Evolutionary conservation across 257 asterid genomes (phyloP).

Genomic region (Nyctanthes arbortristis): DNA sequence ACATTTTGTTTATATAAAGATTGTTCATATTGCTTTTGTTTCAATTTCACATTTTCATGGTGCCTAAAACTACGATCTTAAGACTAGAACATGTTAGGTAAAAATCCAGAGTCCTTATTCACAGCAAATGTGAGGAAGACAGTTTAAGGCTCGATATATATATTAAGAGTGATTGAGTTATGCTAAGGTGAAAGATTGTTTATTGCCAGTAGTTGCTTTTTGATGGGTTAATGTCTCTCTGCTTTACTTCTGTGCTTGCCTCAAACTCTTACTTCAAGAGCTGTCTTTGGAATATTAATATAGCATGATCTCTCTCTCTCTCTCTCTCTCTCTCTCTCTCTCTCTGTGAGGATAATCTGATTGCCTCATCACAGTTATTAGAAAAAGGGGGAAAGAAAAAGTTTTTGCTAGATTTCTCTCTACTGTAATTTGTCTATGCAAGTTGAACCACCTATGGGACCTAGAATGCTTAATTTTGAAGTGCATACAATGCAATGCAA

Average conservation of each 20-base stretch:
- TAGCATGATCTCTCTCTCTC: no score
- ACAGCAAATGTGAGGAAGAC: neutral
- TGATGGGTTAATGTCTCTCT: neutral
- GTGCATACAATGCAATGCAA: no score
- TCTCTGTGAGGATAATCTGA: no score
- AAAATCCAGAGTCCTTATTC: neutral
- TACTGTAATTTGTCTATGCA: no score
- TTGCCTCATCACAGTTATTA: no score
- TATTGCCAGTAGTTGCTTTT: neutral
- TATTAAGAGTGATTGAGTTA: neutral
- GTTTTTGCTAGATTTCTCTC: no score
- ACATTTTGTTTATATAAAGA: neutral
- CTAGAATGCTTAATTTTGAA: no score
- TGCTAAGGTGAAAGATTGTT: neutral
- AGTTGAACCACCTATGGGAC: no score
- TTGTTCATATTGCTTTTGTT: neutral
- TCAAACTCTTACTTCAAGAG: neutral
- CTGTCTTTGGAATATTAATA: no score
- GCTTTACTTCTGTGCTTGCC: no score
- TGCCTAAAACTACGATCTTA: neutral
- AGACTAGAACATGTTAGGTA: neutral
- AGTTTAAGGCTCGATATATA: neutral
- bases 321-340: no score
- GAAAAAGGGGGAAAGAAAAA: no score
- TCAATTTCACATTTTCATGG: neutral